Conservation (phyloP, 2,329 filamentous ascomycete species). For the Aspergillus sp. region DNA sequence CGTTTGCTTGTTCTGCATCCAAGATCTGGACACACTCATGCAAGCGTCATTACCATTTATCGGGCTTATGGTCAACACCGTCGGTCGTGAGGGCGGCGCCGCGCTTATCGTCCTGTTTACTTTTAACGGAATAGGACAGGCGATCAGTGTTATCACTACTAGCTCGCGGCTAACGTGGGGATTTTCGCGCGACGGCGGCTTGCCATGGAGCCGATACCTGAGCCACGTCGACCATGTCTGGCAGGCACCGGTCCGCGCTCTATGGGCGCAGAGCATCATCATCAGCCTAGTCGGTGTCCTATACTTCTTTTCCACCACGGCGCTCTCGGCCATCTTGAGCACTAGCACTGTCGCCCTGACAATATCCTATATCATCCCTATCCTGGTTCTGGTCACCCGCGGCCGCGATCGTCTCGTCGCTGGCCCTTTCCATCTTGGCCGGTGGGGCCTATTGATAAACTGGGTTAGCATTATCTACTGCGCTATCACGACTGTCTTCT, state of each 20-base stretch:
- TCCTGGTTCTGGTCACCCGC: constrained; percentile 38
- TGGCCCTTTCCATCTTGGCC: constrained; percentile 37
- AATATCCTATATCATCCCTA: constrained; percentile 44
- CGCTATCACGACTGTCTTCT: constrained; percentile 44
- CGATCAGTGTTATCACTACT: constrained; percentile 43
- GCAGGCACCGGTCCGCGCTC: constrained; percentile 44
- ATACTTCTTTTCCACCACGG: constrained; percentile 46
- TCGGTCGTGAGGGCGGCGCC: constrained; percentile 35
- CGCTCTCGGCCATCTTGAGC: constrained; percentile 45
- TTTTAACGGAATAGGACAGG: constrained; percentile 48
- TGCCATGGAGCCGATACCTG: constrained; percentile 40
- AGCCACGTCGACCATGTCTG: constrained; percentile 38
- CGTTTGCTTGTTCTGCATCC: constrained; percentile 44
- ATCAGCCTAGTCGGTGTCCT: constrained; percentile 45
- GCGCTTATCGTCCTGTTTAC: constrained; percentile 47
- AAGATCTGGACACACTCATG: constrained; percentile 36
- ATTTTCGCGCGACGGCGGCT: constrained; percentile 45
- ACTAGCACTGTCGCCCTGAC: constrained; percentile 50
- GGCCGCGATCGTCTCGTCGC: constrained; percentile 47
- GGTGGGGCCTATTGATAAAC: constrained; percentile 35
- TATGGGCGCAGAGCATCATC: constrained; percentile 43
- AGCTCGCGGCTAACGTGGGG: constrained; percentile 46
- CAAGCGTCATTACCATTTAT: constrained; percentile 41
- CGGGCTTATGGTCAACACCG: constrained; percentile 35
- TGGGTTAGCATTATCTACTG: constrained; percentile 45